Evolutionary conservation across 306 rosid genomes (phyloP), one percentile per base, ranked within the genome.

Genomic region (Corylus americana): DNA sequence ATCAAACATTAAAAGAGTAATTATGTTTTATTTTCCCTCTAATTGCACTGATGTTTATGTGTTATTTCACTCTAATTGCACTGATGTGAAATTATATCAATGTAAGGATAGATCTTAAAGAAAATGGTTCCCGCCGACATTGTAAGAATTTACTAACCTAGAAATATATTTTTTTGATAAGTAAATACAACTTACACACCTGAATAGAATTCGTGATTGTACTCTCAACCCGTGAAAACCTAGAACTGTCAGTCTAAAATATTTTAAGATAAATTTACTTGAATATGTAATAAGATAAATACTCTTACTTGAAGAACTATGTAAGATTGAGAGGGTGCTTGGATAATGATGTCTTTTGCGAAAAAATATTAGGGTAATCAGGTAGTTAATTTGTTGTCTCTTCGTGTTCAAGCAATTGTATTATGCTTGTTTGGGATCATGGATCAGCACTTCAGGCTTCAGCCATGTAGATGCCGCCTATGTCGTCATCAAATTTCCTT

Each of bases 401-500:
- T 58, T 62, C 31, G 55, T 81, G 44, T 25, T 47, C 85, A 92
- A 96, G 90, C 22, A 86, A 71, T 73, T 95, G 98, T 77, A 92
- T 95, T 11, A 85, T 90, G 90, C 90, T 84, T 5, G 96, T 91
- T 8, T 92, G 97, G 98, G 78, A 80, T 27, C 89, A 91, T 77
- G 91, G 90, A 81, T 84, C 98, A 3, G 67, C 79, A 20, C 25
- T 22, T 22, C 25, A 22, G 25, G 25, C 25, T 89, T 4, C 84
- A 86, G 4, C 91, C 96, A 0, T 91, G 98, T 79, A 91, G 80
- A 82, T 95, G 98, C 75, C 98, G 97, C 0, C 86, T 92, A 0
- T 95, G 98, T 75, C 97, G 97, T 8, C 95, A 97, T 8, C 87
- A 78, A 17, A 92, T 92, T 62, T 90, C 90, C 3, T 84, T 95